Percentiles rank a stretch among this genome's conserved stretches.
These are phyloP conservation scores for Stropharia rugosoannulata DNA, from an alignment of 768 basidiomycete species.

Conservation along the genomic window DNA sequence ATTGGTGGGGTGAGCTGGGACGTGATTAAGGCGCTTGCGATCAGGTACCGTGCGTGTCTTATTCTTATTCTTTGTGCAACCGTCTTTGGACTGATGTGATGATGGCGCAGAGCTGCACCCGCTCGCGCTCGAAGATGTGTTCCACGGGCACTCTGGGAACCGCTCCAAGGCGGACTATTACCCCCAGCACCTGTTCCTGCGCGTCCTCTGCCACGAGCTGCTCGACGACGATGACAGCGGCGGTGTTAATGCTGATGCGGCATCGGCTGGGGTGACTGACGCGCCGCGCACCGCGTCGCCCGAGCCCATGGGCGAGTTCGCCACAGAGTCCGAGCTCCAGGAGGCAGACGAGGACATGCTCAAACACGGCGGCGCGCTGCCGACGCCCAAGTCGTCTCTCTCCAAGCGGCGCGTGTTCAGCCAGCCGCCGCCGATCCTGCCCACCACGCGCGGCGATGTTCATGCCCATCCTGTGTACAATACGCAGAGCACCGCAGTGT, in stretches of 20 bases:
- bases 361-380: constrained; percentile 1
- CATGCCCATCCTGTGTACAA: background rate
- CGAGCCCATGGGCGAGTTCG: constrained; percentile 26
- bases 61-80: background rate
- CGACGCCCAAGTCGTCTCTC: constrained; percentile 1
- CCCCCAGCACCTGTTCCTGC: constrained; percentile 66
- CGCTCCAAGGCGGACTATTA: constrained; percentile 77
- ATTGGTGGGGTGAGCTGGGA: constrained; percentile 72
- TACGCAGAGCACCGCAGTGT: too few relatives aligned
- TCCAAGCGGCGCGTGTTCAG: constrained; percentile 6
- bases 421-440: constrained; percentile 18
- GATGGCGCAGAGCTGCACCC: constrained; percentile 64
- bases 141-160: constrained; percentile 50
- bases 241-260: constrained; percentile 19
- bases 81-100: background rate
- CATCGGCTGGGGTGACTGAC: constrained; percentile 25
- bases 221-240: constrained; percentile 34
- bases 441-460: constrained; percentile 18
- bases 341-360: constrained; percentile 5
- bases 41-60: constrained; percentile 55
- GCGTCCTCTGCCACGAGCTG: constrained; percentile 65
- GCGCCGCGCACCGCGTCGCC: constrained; percentile 37
- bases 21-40: constrained; percentile 64
- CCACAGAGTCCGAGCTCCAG: constrained; percentile 1
- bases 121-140: constrained; percentile 68